Evolutionary conservation across 441 rosid genomes (phyloP).

Genomic region (Populus hybrid): DNA sequence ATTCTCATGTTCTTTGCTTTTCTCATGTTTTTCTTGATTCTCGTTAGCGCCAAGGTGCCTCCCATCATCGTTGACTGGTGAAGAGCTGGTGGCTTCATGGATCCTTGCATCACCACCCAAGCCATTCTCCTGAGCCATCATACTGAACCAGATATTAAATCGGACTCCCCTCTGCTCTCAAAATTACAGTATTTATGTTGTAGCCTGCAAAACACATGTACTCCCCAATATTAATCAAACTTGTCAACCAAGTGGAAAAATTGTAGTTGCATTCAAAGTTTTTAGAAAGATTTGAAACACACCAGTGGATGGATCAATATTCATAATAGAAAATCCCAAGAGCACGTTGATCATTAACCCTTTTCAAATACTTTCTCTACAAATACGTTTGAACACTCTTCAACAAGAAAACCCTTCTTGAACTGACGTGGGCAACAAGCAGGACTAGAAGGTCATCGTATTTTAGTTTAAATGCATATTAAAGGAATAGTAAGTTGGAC

Average conservation of each 20-base stretch:
- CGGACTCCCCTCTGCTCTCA: neutral
- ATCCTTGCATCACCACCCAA: neutral
- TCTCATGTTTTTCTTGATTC: slow-evolving; percentile 20
- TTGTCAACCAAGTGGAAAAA: neutral
- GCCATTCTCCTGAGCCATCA: neutral
- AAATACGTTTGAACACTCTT: neutral
- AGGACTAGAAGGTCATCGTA: neutral
- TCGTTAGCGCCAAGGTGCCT: slow-evolving; percentile 19
- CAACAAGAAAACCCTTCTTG: neutral
- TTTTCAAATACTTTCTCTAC: neutral
- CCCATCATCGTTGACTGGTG: slow-evolving; percentile 11
- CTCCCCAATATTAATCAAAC: neutral
- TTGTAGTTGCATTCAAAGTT: neutral
- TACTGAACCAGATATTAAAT: neutral
- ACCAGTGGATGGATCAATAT: neutral
- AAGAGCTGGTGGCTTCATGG: neutral
- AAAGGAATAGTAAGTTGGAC: neutral
- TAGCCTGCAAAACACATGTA: neutral
- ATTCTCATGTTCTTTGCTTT: slow-evolving; percentile 27
- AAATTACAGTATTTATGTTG: neutral
- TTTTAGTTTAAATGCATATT: neutral
- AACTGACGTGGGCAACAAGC: neutral
- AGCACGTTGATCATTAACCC: neutral
- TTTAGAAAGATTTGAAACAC: neutral
- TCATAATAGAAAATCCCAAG: neutral